A percentile compares a stretch with the other conserved stretches of the same genome.
Evolutionary conservation across 345 rosid genomes (phyloP).

Genomic region (Geranium rotundifolium): DNA sequence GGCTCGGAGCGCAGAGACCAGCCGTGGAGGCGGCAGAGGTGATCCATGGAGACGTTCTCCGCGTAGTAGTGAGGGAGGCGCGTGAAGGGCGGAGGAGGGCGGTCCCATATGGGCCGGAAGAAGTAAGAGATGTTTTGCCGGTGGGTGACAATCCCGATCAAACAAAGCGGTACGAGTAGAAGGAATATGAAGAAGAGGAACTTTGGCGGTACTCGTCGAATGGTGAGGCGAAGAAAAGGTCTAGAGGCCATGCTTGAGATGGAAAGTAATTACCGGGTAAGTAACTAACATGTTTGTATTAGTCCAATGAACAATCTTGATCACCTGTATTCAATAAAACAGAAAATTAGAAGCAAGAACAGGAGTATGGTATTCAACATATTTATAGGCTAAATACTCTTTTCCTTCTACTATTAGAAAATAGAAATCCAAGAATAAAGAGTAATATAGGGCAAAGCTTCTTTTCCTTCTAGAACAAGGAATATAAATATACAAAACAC

Average conservation of each 20-base stretch:
- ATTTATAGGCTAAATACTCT: too few relatives aligned
- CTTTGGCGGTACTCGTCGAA: slow-evolving; percentile 31
- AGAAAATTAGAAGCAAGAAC: not conserved
- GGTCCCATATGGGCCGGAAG: slow-evolving; percentile 87
- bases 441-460: too few relatives aligned
- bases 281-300: slow-evolving; percentile 14
- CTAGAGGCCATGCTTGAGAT: slow-evolving; percentile 37
- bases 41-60: slow-evolving; percentile 76
- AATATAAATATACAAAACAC: too few relatives aligned
- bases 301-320: not conserved
- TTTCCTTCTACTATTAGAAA: too few relatives aligned
- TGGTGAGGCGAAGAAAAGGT: slow-evolving; percentile 15
- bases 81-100: slow-evolving; percentile 58
- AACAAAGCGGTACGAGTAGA: slow-evolving; percentile 38
- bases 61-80: slow-evolving; percentile 82
- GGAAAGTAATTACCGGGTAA: not conserved
- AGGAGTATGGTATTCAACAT: not conserved
- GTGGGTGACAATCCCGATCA: slow-evolving; percentile 35
- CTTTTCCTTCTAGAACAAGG: too few relatives aligned
- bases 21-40: slow-evolving; percentile 72
- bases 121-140: slow-evolving; percentile 44
- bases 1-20: slow-evolving; percentile 61
- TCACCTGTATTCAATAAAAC: not conserved
- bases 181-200: slow-evolving; percentile 22
- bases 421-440: too few relatives aligned